Conservation (phyloP, 163 green algal species). For the Volvox carteri region DNA sequence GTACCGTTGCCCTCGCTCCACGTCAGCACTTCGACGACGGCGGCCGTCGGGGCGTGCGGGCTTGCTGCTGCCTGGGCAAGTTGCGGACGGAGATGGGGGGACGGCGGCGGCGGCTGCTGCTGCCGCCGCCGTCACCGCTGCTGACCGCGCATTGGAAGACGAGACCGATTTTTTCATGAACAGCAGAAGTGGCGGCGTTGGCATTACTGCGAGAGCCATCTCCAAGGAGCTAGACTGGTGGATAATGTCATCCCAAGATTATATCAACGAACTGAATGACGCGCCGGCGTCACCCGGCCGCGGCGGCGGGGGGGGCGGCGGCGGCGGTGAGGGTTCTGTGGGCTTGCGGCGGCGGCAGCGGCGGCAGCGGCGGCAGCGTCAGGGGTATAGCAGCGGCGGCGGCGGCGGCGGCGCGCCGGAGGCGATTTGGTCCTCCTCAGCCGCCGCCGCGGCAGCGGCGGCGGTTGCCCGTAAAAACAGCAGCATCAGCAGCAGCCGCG, state of each 20-base stretch:
- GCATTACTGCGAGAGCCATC: too few species aligned
- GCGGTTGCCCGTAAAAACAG: neutral
- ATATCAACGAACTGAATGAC: neutral
- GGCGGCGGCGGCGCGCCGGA: neutral
- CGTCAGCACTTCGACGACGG: neutral
- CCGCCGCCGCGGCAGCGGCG: neutral
- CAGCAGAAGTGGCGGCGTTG: neutral
- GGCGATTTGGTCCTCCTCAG: neutral
- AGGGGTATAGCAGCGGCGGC: too few species aligned
- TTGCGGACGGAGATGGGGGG: neutral
- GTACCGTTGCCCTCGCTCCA: neutral
- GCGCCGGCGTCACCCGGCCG: too few species aligned
- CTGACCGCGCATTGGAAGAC: neutral
- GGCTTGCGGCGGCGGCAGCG: neutral
- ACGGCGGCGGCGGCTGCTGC: neutral
- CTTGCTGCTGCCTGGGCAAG: neutral
- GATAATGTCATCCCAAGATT: neutral
- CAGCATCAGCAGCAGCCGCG: neutral
- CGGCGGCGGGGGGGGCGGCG: too few species aligned
- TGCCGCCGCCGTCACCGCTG: neutral
- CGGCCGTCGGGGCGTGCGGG: neutral
- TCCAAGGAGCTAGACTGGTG: constrained; percentile 39
- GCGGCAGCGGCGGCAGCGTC: neutral
- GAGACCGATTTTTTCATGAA: neutral
- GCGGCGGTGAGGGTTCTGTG: neutral